Evolutionary conservation across 2,329 filamentous ascomycete species (phyloP), one percentile per base, ranked within the genome.

Genomic region (Cercospora sp.): DNA sequence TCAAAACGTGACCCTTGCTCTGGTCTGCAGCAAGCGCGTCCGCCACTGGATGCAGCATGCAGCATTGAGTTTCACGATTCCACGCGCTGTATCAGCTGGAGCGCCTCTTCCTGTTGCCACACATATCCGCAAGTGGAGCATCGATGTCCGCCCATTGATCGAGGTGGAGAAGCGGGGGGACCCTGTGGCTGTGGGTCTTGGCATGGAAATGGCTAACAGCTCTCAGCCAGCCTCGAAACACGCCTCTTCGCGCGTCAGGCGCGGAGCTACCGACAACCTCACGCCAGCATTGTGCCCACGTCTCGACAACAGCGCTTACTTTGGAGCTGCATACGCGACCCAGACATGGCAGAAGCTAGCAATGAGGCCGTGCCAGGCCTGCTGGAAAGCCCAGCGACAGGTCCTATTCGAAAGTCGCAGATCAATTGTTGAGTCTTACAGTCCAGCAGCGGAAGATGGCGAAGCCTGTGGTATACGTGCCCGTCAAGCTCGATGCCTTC

Each of bases 401-500:
- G 8, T 45, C n/a, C 16, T 45, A 16, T 9, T 45, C n/a, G n/a
- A 18, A 6, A 18, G 40, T 9, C 16, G 0, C 16, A 18, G 16
- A 3, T n/a, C 40, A 1, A 18, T 18, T 18, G 3, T 18, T 5
- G 40, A 4, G 40, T 1, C 40, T 3, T 43, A 43, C 37, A 5
- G 13, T 3, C 37, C 6, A 43, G 13, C n/a, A 16, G n/a, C 5
- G 16, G 18, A 18, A 28, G 51, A 45, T 62, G 60, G 28, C 34
- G 7, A 61, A 62, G 18, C 60, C 60, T 0, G 60, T 62, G 18
- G 62, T 64, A 1, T 64, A 58, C 21, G 28, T 64, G 26, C 62
- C 62, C 16, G 34, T 65, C 26, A 65, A 65, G 32, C 51, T 65
- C 10, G 62, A 65, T 49, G 62, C 62, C 9, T 65, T 65, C 55